A percentile compares a stretch with the other conserved stretches of the same genome.
Conservation (phyloP, 495 filamentous ascomycete species). For the Endocarpon pusillum region DNA sequence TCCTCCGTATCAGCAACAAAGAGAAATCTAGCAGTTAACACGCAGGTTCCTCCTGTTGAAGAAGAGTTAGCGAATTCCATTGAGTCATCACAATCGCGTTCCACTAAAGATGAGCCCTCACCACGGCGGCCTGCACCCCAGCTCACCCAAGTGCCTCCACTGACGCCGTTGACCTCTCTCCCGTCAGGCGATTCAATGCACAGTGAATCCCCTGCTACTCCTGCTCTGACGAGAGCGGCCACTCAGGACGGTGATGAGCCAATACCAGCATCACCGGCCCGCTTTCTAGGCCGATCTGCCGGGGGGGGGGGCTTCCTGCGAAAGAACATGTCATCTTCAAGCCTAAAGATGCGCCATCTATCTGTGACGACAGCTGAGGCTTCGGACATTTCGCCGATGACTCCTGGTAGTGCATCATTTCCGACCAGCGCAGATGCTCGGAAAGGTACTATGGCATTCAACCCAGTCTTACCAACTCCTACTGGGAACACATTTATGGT, state of each 20-base stretch:
- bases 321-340: constrained; percentile 68
- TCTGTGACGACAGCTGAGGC: constrained; percentile 56
- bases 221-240: constrained; percentile 21
- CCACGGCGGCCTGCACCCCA: constrained; percentile 3
- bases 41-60: constrained; percentile 4
- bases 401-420: constrained; percentile 54
- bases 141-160: constrained; percentile 13
- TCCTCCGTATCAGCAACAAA: constrained; percentile 20
- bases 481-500: constrained; percentile 37
- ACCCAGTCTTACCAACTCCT: constrained; percentile 56
- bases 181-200: constrained; percentile 8
- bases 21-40: neutral
- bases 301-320: constrained; percentile 39
- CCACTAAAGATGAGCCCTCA: constrained; percentile 2
- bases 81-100: no score
- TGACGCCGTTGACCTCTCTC: constrained; percentile 9
- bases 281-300: constrained; percentile 31
- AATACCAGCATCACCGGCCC: constrained; percentile 28
- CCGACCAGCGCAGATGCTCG: constrained; percentile 32
- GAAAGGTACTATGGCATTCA: constrained; percentile 26
- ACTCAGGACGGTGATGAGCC: constrained; percentile 26
- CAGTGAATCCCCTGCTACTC: constrained; percentile 9
- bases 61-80: no score
- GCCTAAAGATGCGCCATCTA: constrained; percentile 55
- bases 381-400: constrained; percentile 51